Base-by-base conservation (phyloP, 352 stramenopile genomes). In the Pythium chondricola region DNA sequence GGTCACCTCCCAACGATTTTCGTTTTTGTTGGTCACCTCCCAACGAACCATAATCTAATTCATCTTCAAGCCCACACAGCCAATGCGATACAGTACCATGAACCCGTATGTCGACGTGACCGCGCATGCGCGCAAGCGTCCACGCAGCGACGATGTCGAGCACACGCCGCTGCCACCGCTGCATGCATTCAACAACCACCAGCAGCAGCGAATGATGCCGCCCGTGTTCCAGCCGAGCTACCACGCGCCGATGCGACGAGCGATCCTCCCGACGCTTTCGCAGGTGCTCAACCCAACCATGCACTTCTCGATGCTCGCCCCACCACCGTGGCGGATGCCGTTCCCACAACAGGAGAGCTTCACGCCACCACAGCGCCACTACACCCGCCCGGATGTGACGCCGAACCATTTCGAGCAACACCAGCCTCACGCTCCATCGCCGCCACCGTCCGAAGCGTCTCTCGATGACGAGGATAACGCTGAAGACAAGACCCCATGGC, bases 401-500 rank as follows among this genome's bases (percentile, higher is more conserved):
- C 24, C 20, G 36, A 27, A 41, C 22, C 21, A 50, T 26, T 16
- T 33, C 2, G 25, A 49, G 11, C 27, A 35, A 24, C 43, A 42
- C 16, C 39, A 31, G 2, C 32, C 43, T 22, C 40, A 43, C 3
- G 14, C 17, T 25, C 52, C 52, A 17, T 54, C 52, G 31, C 52
- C 52, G 13, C 25, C 36, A 22, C 26, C 24, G 4, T 60, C 52
- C 18, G 52, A 60, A 37, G 33, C 33, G 2, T 60, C 52, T 0
- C 30, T 47, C 10, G 45, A 62, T 6, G 54, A 62, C 22, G 48
- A 57, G 14, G 55, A 63, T 10, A 67, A 78, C 24, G 37, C 63
- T 14, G 73, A 86, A 29, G 75, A 87, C 63, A 87, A 87, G 67
- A 83, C 74, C 6, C 77, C 74, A n/a, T 86, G 74, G 77, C 77